These are phyloP conservation scores for Naumovozyma baii DNA, from an alignment of 805 yeast genomes.

Conservation along the genomic window DNA sequence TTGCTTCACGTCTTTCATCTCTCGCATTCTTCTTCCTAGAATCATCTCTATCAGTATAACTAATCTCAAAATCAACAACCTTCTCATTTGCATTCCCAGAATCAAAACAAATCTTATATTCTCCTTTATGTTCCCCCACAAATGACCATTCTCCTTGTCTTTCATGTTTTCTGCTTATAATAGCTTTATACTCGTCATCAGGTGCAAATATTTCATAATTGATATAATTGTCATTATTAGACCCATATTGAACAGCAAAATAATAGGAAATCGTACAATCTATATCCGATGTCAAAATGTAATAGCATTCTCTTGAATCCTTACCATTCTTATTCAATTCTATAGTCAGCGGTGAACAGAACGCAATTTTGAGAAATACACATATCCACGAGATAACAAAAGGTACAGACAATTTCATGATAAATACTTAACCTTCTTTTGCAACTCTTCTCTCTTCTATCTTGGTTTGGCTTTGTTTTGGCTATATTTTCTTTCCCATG, in stretches of 20 bases:
- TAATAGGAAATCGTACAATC: constrained; percentile 45
- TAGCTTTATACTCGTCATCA: constrained; percentile 19
- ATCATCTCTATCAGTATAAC: constrained; percentile 18
- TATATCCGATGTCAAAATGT: constrained; percentile 39
- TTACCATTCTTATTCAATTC: constrained; percentile 15
- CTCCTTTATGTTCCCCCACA: constrained; percentile 57
- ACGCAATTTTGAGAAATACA: not conserved
- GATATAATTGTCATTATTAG: constrained; percentile 14
- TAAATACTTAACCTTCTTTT: too few species aligned
- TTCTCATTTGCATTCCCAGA: constrained; percentile 78
- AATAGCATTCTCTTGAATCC: constrained; percentile 17
- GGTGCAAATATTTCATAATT: constrained; percentile 28
- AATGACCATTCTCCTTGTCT: constrained; percentile 76
- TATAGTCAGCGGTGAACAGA: constrained; percentile 22
- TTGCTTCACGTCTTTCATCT: constrained; percentile 48
- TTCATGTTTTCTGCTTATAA: constrained; percentile 47
- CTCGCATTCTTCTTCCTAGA: constrained; percentile 32
- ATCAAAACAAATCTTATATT: constrained; percentile 78
- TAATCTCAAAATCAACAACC: constrained; percentile 74
- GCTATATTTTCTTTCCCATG: too few species aligned
- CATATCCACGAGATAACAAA: too few species aligned
- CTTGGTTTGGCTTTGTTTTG: too few species aligned
- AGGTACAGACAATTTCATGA: too few species aligned
- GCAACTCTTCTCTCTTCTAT: too few species aligned
- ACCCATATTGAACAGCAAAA: constrained; percentile 26